Base-by-base conservation (phyloP, 306 rosid genomes). In the Lathyrus aphaca region DNA sequence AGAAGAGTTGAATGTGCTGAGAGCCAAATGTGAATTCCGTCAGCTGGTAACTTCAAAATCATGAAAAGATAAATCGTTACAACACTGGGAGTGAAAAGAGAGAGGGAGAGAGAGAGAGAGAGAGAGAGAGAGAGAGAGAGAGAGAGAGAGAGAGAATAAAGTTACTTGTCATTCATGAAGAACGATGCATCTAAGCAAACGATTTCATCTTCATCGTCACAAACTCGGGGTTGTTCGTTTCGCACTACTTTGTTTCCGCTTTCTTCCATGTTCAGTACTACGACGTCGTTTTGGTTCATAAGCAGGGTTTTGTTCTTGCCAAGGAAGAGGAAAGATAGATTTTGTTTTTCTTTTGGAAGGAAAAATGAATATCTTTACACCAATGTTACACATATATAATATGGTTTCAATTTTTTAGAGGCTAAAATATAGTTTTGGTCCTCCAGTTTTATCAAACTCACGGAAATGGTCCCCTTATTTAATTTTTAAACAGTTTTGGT, bases 1-100 rank as follows among this genome's bases (percentile, higher is more conserved):
- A 93, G 45, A 82, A 82, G 55, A 88, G 91, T 65, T 88, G 74
- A 70, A 93, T 78, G 5, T 79, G 81, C 72, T 85, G 93, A 76
- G 97, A 90, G 10, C 97, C 98, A 69, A 90, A 93, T 8, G 88
- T 82, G 76, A 90, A 93, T 8, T 82, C 75, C 4, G 90, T 88
- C 19, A 93, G 84, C 91, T 81, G 82, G 85, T 93, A 93, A 78
- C 98, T 88, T 84, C 64, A 81, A 15, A 74, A 55, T 75, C 40
- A 32, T n/a, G 1, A 56, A 67, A 43, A 44, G 4, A 37, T 27
- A 51, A 5, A 25, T 17, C 12, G 29, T 77, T 50, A 72, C 43
- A 68, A 48, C 15, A 5, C 51, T 63, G 45, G 56, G 23, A 39
- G 19, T 17, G 29, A 68, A 17, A 71, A 17, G 16, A 61, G 11